Base-by-base conservation (phyloP, 2,329 filamentous ascomycete species). In the Chaetomium sp. region DNA sequence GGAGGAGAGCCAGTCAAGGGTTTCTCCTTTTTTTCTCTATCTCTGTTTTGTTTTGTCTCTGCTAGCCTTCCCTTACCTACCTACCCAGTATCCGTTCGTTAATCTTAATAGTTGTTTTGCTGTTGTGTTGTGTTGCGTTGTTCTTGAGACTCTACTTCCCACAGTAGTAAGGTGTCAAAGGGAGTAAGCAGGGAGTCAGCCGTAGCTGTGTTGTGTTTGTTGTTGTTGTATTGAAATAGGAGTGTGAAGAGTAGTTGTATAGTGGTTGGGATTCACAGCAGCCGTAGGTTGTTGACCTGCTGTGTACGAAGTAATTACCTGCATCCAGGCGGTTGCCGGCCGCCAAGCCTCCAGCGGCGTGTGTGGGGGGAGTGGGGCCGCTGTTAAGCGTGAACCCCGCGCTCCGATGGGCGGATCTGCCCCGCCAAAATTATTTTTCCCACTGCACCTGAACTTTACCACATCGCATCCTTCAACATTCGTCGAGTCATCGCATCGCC, bases 401-500 rank as follows among this genome's bases (percentile, higher is more conserved):
- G 52, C 42, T 27, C 42, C 27, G 40, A 11, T 12, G n/a, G 14
- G 46, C 8, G 11, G 9, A 44, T 55, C 59, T 58, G 59, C 61
- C 61, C 61, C 61, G 58, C 61, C 47, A 53, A 47, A 53, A 40
- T 46, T 14, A 38, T 42, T 45, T 46, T 38, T 8, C 27, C 1
- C 42, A 9, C 32, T 45, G 10, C 5, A 6, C n/a, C 6, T 3
- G 6, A 44, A 12, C 32, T 14, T 19, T 37, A 11, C 46, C n/a
- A 3, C 32, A n/a, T 37, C 5, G 8, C n/a, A 11, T 12, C 14
- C 2, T 12, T 42, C 10, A 41, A 33, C 11, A 10, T 7, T 12
- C 9, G 11, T n/a, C 37, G 10, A 49, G 9, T 14, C n/a, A 32
- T 10, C 8, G 3, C 14, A 46, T 10, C 19, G 9, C 11, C 40